Base-by-base conservation (phyloP, 768 basidiomycete species). In the Boletus pseudopeckii region DNA sequence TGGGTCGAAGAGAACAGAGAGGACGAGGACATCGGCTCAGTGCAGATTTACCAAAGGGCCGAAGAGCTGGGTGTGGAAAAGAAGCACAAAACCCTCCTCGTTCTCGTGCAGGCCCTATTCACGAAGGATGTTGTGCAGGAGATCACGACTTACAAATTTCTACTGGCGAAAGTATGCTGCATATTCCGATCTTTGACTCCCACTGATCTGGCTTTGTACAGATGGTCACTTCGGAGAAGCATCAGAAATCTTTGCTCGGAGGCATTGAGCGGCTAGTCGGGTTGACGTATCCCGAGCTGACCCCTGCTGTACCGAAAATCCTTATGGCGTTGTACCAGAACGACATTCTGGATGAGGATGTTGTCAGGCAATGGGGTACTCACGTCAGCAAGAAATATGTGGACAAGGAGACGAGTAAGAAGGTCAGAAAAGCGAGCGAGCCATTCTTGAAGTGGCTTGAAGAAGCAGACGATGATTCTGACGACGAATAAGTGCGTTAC, bases 321-420 rank as follows among this genome's bases (percentile, higher is more conserved):
- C 79, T 99, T 55, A 98, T 98, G 95, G 82, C 72, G 13, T 81
- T 97, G 63, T 99, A 98, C 71, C 94, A 98, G 71, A 81, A 76
- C 38, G 97, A 98, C 61, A 76, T 98, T 17, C 74, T 99, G 48
- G 94, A 98, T 7, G 97, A 99, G 69, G 92, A 92, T 24, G 80
- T 96, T 7, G 77, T 95, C 46, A 84, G 78, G 10, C 85, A 94
- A 58, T 98, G 94, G 96, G 94, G 94, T 9, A 96, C 92, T 5
- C 94, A 96, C 62, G 92, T 94, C 67, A 91, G 88, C 74, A 96
- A 90, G 80, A 97, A 98, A 75, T 96, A 92, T 66, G 90, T 94
- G 42, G 91, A 96, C 72, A 93, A 89, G 73, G 94, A 98, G 26
- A 88, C 83, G 43, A 90, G 88, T 71, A 98, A 98, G 83, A 94